A percentile compares a stretch with the other conserved stretches of the same genome.
Conservation (phyloP, 176 grass and related monocot species). For the Canna indica region DNA sequence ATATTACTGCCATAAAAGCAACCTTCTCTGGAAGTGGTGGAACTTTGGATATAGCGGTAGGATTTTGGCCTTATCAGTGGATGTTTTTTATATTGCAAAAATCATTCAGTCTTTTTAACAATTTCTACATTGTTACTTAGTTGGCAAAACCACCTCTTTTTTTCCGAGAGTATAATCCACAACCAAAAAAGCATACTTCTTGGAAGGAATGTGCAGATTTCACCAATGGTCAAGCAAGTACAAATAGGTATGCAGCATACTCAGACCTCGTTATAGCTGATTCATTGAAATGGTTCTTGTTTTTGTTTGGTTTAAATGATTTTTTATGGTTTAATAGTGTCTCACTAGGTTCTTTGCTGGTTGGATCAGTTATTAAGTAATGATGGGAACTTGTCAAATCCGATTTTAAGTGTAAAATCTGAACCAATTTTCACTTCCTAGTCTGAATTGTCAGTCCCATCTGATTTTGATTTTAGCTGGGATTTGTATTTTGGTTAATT, state of each 20-base stretch:
- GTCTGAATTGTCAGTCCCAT: too few species aligned
- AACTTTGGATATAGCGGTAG: slow-evolving; percentile 8
- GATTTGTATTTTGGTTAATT: too few species aligned
- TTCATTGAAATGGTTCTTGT: too few species aligned
- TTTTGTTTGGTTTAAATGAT: too few species aligned
- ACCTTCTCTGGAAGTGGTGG: background rate
- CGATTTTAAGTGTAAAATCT: too few species aligned
- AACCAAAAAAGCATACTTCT: slow-evolving; percentile 6
- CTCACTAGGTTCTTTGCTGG: too few species aligned
- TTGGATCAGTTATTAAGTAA: too few species aligned
- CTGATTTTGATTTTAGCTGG: too few species aligned
- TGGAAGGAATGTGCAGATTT: slow-evolving; percentile 7
- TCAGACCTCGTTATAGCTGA: too few species aligned
- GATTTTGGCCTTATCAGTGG: background rate
- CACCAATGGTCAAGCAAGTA: slow-evolving; percentile 7
- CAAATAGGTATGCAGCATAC: background rate
- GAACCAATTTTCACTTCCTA: too few species aligned
- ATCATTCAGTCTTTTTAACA: background rate
- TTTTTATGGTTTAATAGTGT: too few species aligned
- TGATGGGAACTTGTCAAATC: too few species aligned
- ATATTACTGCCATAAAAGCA: slow-evolving; percentile 2
- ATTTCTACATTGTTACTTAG: background rate
- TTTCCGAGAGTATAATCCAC: slow-evolving; percentile 7
- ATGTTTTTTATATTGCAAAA: background rate
- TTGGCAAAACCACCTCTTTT: slow-evolving; percentile 10